Base-by-base conservation (phyloP, 108 stramenopile species). In the Bacterosira constricta region DNA sequence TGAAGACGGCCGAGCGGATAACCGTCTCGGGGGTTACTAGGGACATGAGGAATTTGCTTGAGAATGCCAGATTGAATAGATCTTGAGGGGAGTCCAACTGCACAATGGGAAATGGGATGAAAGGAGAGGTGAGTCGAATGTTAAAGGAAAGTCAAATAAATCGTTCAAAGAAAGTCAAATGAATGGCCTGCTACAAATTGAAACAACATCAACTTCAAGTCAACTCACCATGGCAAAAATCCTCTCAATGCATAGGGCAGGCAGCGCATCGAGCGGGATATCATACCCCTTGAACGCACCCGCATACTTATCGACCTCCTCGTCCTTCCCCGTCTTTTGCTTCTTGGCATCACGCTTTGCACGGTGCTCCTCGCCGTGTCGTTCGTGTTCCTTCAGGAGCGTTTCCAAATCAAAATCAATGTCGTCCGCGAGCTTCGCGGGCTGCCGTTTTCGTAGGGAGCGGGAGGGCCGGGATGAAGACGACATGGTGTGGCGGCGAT, bases 351-450 rank as follows among this genome's bases (percentile, higher is more conserved):
- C 72, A 4, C 75, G 65, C 63, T 77, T 46, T 20, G 66, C 66
- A n/a, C 79, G 79, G 44, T 51, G 56, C 32, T 61, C 73, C 10
- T 37, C 26, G 32, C 79, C 79, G 0, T 31, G 47, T 38, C 39
- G 39, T 51, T 79, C 79, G 39, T 79, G 73, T 26, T 69, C 79
- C 26, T 49, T 56, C 36, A 79, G 79, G 34, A 79, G 51, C 37
- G 64, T 50, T 60, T 79, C 79, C 34, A 79, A 60, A 51, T 66
- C 63, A 18, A 63, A 64, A 29, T 71, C 73, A 18, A 68, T 47
- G 58, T 60, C 61, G 53, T 79, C 66, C 51, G 65, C 41, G 42
- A 66, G 46, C 27, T 35, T 46, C 32, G 38, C 64, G 2, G 58
- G 71, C 21, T 51, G 63, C 11, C 71, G 63, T 42, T 72, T 72